These are phyloP conservation scores for Phytophthora pistaciae DNA, from an alignment of 352 stramenopile genomes.

Conservation along the genomic window DNA sequence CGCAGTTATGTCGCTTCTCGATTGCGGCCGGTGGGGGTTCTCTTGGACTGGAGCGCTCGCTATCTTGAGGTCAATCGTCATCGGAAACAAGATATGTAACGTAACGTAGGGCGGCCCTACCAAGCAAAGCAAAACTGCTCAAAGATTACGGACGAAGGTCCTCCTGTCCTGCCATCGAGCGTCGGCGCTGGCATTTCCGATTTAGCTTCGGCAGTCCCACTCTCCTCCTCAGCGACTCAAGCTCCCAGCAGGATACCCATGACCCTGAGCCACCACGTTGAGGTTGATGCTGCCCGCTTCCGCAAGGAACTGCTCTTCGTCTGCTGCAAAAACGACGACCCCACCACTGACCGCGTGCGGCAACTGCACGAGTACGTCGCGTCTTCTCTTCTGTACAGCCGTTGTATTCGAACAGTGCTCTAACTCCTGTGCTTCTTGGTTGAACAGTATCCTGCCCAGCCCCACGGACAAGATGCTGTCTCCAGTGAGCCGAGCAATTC, in stretches of 20 bases:
- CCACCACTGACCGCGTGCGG: constrained; percentile 29
- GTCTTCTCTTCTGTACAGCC: neutral
- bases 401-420: neutral
- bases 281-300: constrained; percentile 33
- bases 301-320: constrained; percentile 43
- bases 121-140: constrained; percentile 32
- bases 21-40: constrained; percentile 1
- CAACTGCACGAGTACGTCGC: constrained; percentile 45
- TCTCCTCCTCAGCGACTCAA: constrained; percentile 9
- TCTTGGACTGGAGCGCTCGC: constrained; percentile 2
- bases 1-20: constrained; percentile 16
- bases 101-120: constrained; percentile 7
- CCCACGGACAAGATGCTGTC: constrained; percentile 78
- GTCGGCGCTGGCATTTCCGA: constrained; percentile 12
- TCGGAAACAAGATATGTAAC: constrained; percentile 13
- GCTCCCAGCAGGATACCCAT: constrained; percentile 16
- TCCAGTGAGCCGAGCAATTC: constrained; percentile 60
- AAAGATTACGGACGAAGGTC: too few species aligned
- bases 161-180: neutral
- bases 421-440: constrained; percentile 4
- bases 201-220: constrained; percentile 19
- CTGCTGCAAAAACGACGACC: constrained; percentile 40
- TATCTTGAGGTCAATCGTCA: constrained; percentile 33
- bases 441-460: constrained; percentile 60
- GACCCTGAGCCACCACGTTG: constrained; percentile 22